A percentile compares a stretch with the other conserved stretches of the same genome.
These are phyloP conservation scores for Colletotrichum sp. DNA, from an alignment of 2,329 filamentous ascomycete species.

Conservation along the genomic window DNA sequence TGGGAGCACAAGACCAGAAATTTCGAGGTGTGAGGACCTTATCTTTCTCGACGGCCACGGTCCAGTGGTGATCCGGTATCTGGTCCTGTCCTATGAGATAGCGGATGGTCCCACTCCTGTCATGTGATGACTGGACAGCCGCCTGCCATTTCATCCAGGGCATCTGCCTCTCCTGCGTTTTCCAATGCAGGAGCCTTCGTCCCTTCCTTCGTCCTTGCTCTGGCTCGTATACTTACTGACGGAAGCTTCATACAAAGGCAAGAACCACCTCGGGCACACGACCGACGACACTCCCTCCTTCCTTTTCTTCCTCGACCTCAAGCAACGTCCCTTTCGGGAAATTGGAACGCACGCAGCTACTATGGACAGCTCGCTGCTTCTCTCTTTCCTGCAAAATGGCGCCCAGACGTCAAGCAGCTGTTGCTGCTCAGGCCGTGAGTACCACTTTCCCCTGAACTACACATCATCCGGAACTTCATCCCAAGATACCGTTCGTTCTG, in stretches of 20 bases:
- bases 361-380: constrained; percentile 14
- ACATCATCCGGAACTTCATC: not conserved
- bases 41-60: not conserved
- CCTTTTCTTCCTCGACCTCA: not conserved
- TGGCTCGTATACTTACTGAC: not conserved
- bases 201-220: not conserved
- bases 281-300: not conserved
- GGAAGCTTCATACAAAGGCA: not conserved
- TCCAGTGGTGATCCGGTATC: not conserved
- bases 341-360: constrained; percentile 2
- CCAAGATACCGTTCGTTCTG: constrained; percentile 1
- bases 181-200: not conserved
- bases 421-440: constrained; percentile 18
- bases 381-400: constrained; percentile 10
- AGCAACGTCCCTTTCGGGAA: not conserved
- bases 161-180: not conserved
- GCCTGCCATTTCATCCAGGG: not conserved
- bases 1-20: not conserved
- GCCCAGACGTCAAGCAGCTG: constrained; percentile 11
- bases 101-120: not conserved
- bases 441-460: not conserved
- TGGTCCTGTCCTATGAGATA: not conserved
- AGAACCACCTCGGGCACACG: not conserved
- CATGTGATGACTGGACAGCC: not conserved
- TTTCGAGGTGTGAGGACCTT: not conserved